Evolutionary conservation across 805 yeast species (phyloP).

Genomic region (Zygosaccharomyces bailii): DNA sequence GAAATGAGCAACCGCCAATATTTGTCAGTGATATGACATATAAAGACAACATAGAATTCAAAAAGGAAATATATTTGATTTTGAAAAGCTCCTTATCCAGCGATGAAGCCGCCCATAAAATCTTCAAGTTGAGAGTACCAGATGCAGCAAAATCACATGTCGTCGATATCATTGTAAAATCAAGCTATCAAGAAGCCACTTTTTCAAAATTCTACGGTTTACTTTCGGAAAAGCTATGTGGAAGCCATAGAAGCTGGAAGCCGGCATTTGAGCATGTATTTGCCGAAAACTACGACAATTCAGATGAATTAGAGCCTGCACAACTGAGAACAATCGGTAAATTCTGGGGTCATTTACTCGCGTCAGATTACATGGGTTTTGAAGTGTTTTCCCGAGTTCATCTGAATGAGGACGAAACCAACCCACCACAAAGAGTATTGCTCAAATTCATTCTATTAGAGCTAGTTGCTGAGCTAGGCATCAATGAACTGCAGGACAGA

Average conservation of each 20-base stretch:
- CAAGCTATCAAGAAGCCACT: conserved; percentile 81
- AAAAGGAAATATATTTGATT: conserved; percentile 74
- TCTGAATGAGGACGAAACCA: conserved; percentile 68
- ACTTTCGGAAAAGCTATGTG: conserved; percentile 62
- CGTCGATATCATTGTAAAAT: conserved; percentile 69
- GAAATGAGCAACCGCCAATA: conserved; percentile 17
- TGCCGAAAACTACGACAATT: conserved; percentile 48
- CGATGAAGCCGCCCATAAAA: conserved; percentile 89
- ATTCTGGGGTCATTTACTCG: conserved; percentile 80
- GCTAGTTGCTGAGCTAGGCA: conserved; percentile 72
- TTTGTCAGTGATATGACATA: conserved; percentile 67
- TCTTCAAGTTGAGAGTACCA: conserved; percentile 49
- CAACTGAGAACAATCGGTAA: conserved; percentile 76
- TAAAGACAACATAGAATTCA: conserved; percentile 56
- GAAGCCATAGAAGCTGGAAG: conserved; percentile 54
- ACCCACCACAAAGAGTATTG: conserved; percentile 76
- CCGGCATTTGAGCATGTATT: conserved; percentile 52
- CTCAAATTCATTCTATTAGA: conserved; percentile 78
- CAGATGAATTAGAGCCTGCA: conserved; percentile 68
- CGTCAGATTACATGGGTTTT: conserved; percentile 67
- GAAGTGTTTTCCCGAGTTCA: conserved; percentile 51
- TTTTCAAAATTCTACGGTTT: conserved; percentile 84
- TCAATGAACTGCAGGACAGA: conserved; percentile 45
- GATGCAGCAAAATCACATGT: conserved; percentile 48
- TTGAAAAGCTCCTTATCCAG: conserved; percentile 87